phyloP scores from a whole-genome alignment of 164 flowering plant genomes.

The Tetracentron sinense region DNA sequence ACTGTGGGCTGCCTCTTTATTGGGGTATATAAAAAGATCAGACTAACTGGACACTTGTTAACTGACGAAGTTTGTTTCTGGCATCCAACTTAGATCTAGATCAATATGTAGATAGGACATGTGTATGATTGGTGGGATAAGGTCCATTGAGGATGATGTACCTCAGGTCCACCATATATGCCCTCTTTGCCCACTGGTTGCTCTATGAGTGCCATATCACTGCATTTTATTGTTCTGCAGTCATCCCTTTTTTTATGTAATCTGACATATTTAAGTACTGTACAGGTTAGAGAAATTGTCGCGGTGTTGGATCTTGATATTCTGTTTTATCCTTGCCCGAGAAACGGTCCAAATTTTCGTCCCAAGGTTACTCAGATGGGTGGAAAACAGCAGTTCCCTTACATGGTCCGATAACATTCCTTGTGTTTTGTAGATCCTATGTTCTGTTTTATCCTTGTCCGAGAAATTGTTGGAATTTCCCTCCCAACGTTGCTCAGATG shows the following conservation, averaged over 20 bases:
- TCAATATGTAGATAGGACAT: background rate
- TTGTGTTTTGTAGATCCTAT: constrained; percentile 56
- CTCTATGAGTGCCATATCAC: background rate
- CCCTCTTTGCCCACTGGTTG: background rate
- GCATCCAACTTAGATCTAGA: background rate
- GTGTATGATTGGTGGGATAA: too few relatives aligned
- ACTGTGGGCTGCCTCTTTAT: background rate
- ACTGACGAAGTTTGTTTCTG: background rate
- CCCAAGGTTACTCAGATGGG: constrained; percentile 84
- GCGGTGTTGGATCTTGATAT: constrained; percentile 90
- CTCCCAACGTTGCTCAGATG: constrained; percentile 76
- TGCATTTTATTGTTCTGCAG: background rate
- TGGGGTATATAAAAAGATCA: background rate
- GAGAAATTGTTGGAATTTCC: constrained; percentile 87
- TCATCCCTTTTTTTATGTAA: background rate
- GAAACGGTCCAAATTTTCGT: constrained; percentile 91
- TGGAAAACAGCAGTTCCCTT: constrained; percentile 93
- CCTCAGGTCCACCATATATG: background rate
- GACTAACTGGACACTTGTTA: background rate
- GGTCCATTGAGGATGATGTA: background rate
- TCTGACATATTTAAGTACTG: constrained; percentile 11
- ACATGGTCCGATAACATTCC: constrained; percentile 59
- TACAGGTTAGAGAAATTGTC: constrained; percentile 92
- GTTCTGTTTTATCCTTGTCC: constrained; percentile 95
- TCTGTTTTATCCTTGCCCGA: constrained; percentile 90